Percentiles rank a stretch among this genome's conserved stretches.
Evolutionary conservation across 345 rosid species (phyloP).

Genomic region (Brassica juncea): DNA sequence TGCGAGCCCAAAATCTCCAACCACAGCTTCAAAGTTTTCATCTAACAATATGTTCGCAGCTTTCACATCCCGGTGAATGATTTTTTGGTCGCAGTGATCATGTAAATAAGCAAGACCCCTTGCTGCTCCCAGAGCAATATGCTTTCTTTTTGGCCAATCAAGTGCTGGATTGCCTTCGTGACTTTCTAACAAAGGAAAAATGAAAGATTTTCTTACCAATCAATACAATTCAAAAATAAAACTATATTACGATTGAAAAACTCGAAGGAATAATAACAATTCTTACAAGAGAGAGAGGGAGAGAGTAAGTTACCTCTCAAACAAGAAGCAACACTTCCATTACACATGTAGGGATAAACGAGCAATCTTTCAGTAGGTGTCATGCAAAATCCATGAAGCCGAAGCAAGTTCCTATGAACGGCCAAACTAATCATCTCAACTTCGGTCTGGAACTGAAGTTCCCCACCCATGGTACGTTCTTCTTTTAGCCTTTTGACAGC

Average conservation of each 20-base stretch:
- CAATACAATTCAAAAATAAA: background rate
- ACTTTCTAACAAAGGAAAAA: conserved; percentile 52
- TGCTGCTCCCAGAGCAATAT: conserved; percentile 81
- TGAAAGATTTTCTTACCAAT: background rate
- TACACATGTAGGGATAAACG: conserved; percentile 83
- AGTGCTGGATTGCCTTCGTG: conserved; percentile 53
- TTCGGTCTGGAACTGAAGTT: conserved; percentile 90
- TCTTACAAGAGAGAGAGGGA: background rate
- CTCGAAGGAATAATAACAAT: background rate
- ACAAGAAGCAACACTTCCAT: conserved; percentile 97
- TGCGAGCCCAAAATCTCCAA: conserved; percentile 95
- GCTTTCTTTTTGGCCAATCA: conserved; percentile 69
- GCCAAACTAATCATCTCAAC: conserved; percentile 98
- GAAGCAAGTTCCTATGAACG: conserved; percentile 83
- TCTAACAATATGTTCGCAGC: conserved; percentile 94
- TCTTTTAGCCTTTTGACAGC: conserved; percentile 92
- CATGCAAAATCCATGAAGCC: conserved; percentile 92
- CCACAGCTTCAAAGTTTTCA: conserved; percentile 92
- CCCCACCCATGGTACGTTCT: conserved; percentile 84
- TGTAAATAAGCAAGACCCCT: conserved; percentile 93
- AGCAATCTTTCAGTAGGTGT: conserved; percentile 90
- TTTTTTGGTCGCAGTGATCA: conserved; percentile 90
- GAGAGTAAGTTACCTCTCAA: conserved; percentile 60
- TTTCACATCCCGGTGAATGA: conserved; percentile 95
- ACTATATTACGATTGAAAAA: background rate